Conservation (phyloP, 768 basidiomycete genomes). For the Lentinula edodes region DNA sequence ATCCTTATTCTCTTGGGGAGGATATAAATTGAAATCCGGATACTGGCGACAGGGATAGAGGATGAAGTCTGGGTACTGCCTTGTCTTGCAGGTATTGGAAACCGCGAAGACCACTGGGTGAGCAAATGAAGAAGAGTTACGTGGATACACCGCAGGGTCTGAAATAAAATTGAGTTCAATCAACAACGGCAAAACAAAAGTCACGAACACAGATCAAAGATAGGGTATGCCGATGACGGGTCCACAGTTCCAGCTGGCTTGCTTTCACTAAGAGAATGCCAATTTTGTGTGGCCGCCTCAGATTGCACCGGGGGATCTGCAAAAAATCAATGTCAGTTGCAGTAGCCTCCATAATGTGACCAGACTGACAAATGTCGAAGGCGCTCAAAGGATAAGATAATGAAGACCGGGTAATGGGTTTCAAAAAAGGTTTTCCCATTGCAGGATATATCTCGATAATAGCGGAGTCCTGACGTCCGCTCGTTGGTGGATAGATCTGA, state of each 20-base stretch:
- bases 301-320: not conserved
- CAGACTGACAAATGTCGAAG: not conserved
- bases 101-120: not conserved
- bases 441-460: not conserved
- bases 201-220: constrained; percentile 25
- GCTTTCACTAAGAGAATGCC: not conserved
- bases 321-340: not conserved
- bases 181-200: constrained; percentile 32
- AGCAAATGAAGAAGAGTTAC: constrained; percentile 25
- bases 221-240: constrained; percentile 17
- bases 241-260: not conserved
- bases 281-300: not conserved
- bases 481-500: not conserved
- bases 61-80: constrained; percentile 17
- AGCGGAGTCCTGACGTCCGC: not conserved
- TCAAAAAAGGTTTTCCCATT: not conserved
- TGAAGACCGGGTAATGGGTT: not conserved
- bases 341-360: not conserved
- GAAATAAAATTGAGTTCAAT: constrained; percentile 4
- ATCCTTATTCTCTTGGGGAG: not conserved
- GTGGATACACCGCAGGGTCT: constrained; percentile 39
- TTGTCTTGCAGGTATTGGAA: not conserved
- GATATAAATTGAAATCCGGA: constrained; percentile 18
- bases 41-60: constrained; percentile 29
- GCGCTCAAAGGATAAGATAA: not conserved